Percentiles rank a stretch among this genome's conserved stretches.
Conservation (phyloP, 2,329 filamentous ascomycete species). For the Daldinia eschscholtzii region DNA sequence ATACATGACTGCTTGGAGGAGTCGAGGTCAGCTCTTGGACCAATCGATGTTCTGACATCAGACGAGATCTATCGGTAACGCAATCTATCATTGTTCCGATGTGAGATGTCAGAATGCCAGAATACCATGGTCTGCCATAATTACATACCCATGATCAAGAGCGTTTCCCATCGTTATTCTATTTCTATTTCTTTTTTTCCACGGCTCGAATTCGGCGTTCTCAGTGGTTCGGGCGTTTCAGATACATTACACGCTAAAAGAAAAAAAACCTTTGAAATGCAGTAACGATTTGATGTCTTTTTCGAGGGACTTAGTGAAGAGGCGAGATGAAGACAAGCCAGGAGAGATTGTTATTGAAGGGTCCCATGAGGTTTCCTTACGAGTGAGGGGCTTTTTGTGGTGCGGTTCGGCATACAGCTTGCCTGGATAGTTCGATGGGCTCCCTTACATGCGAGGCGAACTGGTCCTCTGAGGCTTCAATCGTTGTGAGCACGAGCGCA, state of each 20-base stretch:
- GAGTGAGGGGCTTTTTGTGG: conserved; percentile 28
- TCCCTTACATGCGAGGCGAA: conserved; percentile 1
- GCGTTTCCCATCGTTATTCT: conserved; percentile 22
- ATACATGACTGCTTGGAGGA: conserved; percentile 11
- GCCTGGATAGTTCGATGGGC: conserved; percentile 26
- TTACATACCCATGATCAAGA: conserved; percentile 9
- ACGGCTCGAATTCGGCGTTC: conserved; percentile 42
- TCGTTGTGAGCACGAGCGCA: conserved; percentile 32
- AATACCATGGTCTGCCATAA: conserved; percentile 24
- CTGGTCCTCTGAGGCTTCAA: conserved; percentile 17
- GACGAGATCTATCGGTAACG: conserved; percentile 2
- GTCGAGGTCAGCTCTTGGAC: background rate
- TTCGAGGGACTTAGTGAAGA: conserved; percentile 28
- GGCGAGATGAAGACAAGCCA: conserved; percentile 30
- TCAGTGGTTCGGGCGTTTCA: conserved; percentile 34
- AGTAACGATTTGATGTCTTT: conserved; percentile 51
- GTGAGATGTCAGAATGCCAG: conserved; percentile 11
- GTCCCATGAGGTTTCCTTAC: background rate
- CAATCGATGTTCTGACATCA: background rate
- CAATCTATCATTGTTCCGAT: conserved; percentile 16
- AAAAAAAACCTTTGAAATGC: conserved; percentile 45
- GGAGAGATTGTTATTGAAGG: background rate
- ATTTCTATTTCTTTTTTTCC: conserved; percentile 21
- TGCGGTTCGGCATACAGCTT: conserved; percentile 28
- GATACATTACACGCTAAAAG: conserved; percentile 39